A percentile compares a stretch with the other conserved stretches of the same genome.
Evolutionary conservation across 2,329 filamentous ascomycete species (phyloP).

Genomic region (Fusarium sp.): DNA sequence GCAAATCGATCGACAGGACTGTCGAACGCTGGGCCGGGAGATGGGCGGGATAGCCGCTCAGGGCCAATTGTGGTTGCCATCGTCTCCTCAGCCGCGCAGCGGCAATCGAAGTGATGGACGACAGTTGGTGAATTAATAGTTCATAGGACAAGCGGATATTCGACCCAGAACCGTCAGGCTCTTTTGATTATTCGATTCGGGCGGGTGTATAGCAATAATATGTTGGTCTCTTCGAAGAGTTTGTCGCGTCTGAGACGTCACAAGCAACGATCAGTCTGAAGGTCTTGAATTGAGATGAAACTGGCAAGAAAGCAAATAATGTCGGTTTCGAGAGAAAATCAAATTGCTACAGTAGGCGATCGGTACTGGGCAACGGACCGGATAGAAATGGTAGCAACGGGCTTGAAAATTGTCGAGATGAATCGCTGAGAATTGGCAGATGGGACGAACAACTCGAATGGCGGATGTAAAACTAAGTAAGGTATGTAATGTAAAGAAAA

Average conservation of each 20-base stretch:
- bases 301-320: conserved; percentile 10
- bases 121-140: conserved; percentile 49
- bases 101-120: conserved; percentile 59
- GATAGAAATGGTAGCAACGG: conserved; percentile 31
- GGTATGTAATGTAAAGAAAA: conserved; percentile 50
- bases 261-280: conserved; percentile 35
- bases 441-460: conserved; percentile 41
- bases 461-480: conserved; percentile 39
- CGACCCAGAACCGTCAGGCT: conserved; percentile 14
- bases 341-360: conserved; percentile 20
- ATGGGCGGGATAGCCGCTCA: conserved; percentile 50
- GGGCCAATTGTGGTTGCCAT: conserved; percentile 57
- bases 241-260: conserved; percentile 31
- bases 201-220: conserved; percentile 4
- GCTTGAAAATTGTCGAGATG: conserved; percentile 36
- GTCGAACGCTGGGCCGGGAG: conserved; percentile 43
- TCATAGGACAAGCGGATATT: conserved; percentile 53
- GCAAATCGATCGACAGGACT: conserved; percentile 41
- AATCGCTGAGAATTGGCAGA: conserved; percentile 42
- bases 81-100: conserved; percentile 60
- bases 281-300: conserved; percentile 26
- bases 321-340: conserved; percentile 15
- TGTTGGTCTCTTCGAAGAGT: conserved; percentile 3
- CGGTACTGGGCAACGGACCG: conserved; percentile 38
- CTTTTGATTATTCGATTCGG: conserved; percentile 19